Percentiles rank a stretch among this genome's conserved stretches.
phyloP scores from a whole-genome alignment of 139 green algal species.

The Trebouxia sp. region DNA sequence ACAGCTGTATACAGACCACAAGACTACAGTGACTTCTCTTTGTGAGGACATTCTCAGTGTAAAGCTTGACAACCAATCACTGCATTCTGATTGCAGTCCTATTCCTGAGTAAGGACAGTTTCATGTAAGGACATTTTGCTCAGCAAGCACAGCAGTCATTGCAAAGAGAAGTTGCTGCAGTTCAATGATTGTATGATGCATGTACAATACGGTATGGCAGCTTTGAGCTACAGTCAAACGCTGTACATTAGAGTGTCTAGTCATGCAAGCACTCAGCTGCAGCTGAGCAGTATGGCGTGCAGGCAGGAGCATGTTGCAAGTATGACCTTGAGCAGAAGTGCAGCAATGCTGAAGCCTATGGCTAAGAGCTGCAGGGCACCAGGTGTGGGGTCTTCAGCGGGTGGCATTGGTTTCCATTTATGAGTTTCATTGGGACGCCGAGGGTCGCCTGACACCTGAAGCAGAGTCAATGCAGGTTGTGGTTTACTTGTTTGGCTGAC shows the following conservation, averaged over 20 bases:
- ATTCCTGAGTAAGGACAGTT: too few species aligned
- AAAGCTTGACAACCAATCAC: too few species aligned
- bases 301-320: not conserved
- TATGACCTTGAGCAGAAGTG: conserved; percentile 3
- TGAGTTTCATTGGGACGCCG: not conserved
- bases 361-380: not conserved
- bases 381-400: not conserved
- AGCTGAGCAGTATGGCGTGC: not conserved
- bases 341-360: not conserved
- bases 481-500: not conserved
- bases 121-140: too few species aligned
- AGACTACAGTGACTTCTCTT: not conserved
- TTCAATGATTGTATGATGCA: too few species aligned
- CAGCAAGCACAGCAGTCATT: too few species aligned
- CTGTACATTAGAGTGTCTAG: not conserved
- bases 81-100: too few species aligned
- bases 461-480: not conserved
- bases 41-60: too few species aligned
- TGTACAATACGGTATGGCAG: too few species aligned
- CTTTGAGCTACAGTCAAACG: too few species aligned
- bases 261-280: not conserved
- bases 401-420: not conserved
- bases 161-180: too few species aligned
- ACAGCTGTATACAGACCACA: not conserved
- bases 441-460: conserved; percentile 19